Percentiles rank a stretch among this genome's conserved stretches.
These are phyloP conservation scores for Exsudoporus frostii DNA, from an alignment of 768 basidiomycete genomes.

Conservation along the genomic window DNA sequence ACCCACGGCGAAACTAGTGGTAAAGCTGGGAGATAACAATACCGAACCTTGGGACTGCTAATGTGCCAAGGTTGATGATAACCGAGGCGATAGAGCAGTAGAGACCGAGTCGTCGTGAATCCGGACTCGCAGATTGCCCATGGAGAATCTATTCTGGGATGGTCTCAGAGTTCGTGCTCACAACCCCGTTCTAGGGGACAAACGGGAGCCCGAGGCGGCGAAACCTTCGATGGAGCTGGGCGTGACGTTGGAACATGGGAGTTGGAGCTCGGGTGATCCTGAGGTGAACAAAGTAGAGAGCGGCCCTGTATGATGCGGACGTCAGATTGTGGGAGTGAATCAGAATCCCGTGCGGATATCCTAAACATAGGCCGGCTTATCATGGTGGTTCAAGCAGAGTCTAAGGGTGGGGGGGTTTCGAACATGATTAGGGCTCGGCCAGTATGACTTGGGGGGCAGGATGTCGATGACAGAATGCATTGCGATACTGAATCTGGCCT, in stretches of 20 bases:
- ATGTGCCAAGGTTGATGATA: background rate
- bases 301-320: background rate
- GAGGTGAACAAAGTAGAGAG: conserved; percentile 2
- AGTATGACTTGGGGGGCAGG: background rate
- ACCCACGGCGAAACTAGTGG: background rate
- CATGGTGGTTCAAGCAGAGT: background rate
- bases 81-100: background rate
- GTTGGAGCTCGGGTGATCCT: background rate
- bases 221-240: background rate
- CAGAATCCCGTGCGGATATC: background rate
- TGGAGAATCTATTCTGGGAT: conserved; percentile 1
- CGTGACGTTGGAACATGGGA: conserved; percentile 6
- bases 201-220: background rate
- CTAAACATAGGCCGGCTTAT: conserved; percentile 8
- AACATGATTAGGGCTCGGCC: background rate
- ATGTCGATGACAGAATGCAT: background rate
- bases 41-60: background rate
- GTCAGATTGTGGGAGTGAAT: background rate
- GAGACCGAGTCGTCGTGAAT: background rate
- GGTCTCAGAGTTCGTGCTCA: background rate
- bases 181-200: background rate
- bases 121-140: background rate
- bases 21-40: background rate
- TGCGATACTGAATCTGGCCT: background rate
- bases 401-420: background rate